phyloP scores from a whole-genome alignment of 305 asterid species.

The Fraxinus xanthoxyloides region DNA sequence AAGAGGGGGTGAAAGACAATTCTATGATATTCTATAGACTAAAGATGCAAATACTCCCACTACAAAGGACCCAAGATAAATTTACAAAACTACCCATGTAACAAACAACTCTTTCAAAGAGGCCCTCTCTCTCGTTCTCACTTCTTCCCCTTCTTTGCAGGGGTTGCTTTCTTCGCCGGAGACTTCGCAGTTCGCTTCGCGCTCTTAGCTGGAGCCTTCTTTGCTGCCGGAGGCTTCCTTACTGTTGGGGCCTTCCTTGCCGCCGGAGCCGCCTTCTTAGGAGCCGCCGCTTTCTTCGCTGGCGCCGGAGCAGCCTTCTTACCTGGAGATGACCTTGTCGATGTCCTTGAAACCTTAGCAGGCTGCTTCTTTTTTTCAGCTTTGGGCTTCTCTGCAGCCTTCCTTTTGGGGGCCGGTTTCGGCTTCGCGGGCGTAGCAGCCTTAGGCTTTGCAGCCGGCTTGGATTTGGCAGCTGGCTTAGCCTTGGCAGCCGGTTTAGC shows the following conservation, averaged over 20 bases:
- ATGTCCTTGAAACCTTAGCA: constrained; percentile 44
- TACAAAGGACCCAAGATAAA: constrained; percentile 22
- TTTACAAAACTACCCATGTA: constrained; percentile 67
- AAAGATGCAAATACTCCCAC: constrained; percentile 24
- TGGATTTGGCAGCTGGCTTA: constrained; percentile 35
- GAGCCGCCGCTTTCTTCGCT: constrained; percentile 22
- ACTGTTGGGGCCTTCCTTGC: constrained; percentile 42
- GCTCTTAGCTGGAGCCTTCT: constrained; percentile 34
- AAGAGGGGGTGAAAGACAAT: background rate
- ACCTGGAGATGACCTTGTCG: constrained; percentile 47
- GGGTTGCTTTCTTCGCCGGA: constrained; percentile 56
- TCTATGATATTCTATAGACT: constrained; percentile 26
- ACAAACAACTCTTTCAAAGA: constrained; percentile 24
- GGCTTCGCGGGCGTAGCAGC: constrained; percentile 36
- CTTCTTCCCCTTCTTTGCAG: constrained; percentile 54
- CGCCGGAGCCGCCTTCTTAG: constrained; percentile 44
- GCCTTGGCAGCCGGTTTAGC: constrained; percentile 48
- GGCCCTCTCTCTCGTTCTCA: constrained; percentile 32
- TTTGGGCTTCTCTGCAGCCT: constrained; percentile 51
- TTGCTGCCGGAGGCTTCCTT: constrained; percentile 24
- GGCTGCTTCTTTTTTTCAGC: constrained; percentile 47
- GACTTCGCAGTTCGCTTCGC: constrained; percentile 39
- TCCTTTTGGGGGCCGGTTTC: constrained; percentile 40
- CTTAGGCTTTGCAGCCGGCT: constrained; percentile 29
- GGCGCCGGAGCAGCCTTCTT: constrained; percentile 40